Evolutionary conservation across 1,139 yeast genomes (phyloP), one percentile per base, ranked within the genome.

Genomic region (Wickerhamomyces sp.): DNA sequence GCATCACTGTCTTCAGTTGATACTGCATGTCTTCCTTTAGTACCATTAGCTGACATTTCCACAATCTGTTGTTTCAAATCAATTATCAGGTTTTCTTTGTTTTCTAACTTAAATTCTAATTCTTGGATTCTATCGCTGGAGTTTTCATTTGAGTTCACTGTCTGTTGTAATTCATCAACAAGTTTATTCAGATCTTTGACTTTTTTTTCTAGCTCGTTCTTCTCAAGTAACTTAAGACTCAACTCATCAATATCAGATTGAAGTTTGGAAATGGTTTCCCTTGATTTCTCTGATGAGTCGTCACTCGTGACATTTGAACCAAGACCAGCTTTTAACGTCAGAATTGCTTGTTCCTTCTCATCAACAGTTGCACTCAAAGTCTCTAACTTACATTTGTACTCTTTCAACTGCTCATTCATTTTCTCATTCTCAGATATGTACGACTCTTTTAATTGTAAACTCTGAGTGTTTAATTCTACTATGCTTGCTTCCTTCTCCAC

Each of bases 91-190:
- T 27, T 43, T 37, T 51, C 57, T 34, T 57, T 52, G 34, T 48
- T 48, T 26, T 48, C 47, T 37, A 57, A 38, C 32, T 45, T 47
- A 32, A 49, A 43, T 39, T 54, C 57, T 11, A 52, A 37, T 32
- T 53, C 58, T 31, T 52, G 45, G 6, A 56, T 23, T 36, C 45
- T 50, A 14, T 55, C 57, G 1, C 44, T 41, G 4, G 36, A 42
- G 6, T 37, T 39, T 6, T 42, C 47, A 10, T 48, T 45, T 7
- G 58, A 51, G 4, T 49, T 41, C 4, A 60, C 43, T 42, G 57
- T 54, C 39, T 50, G 49, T 34, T 50, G 46, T 23, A 51, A 44
- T 4, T 39, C 44, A 4, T 37, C 33, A 8, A 33, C 29, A 3
- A 30, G 10, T 3, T 13, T 30, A 6, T n/a, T 37, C 13, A 42